A percentile compares a stretch with the other conserved stretches of the same genome.
These are phyloP conservation scores for Leishmania arabica DNA, from an alignment of 208 protist genomes.

Conservation along the genomic window DNA sequence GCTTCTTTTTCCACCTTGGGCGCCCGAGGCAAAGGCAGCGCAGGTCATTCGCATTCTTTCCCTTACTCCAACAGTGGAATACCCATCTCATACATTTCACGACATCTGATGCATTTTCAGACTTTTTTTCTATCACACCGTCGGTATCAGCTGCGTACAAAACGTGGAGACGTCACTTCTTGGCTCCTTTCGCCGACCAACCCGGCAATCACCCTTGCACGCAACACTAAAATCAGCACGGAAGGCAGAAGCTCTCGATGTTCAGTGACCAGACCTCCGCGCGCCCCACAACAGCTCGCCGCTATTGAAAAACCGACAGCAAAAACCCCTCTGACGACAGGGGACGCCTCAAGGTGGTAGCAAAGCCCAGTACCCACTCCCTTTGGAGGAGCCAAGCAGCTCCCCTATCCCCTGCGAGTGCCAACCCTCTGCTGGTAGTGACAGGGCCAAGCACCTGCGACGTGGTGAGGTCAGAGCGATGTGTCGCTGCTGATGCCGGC, in stretches of 20 bases:
- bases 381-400: too few relatives aligned
- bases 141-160: not conserved
- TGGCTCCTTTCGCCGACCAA: not conserved
- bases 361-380: not conserved
- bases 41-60: not conserved
- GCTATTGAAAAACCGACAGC: too few relatives aligned
- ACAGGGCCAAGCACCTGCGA: not conserved
- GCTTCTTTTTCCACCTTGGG: not conserved
- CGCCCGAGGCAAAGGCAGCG: not conserved
- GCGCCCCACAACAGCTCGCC: too few relatives aligned
- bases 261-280: too few relatives aligned
- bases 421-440: not conserved
- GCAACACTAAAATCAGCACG: not conserved
- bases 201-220: not conserved
- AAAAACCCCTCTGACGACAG: too few relatives aligned
- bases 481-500: not conserved
- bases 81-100: not conserved
- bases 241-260: not conserved
- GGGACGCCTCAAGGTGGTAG: fast-evolving
- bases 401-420: too few relatives aligned
- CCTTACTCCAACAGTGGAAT: not conserved
- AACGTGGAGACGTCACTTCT: too few relatives aligned
- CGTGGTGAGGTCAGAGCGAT: not conserved
- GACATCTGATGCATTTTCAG: not conserved
- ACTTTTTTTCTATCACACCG: not conserved